Percentiles rank a stretch among this genome's conserved stretches.
phyloP scores from a whole-genome alignment of 768 basidiomycete genomes.

The Termitomyces sp. region DNA sequence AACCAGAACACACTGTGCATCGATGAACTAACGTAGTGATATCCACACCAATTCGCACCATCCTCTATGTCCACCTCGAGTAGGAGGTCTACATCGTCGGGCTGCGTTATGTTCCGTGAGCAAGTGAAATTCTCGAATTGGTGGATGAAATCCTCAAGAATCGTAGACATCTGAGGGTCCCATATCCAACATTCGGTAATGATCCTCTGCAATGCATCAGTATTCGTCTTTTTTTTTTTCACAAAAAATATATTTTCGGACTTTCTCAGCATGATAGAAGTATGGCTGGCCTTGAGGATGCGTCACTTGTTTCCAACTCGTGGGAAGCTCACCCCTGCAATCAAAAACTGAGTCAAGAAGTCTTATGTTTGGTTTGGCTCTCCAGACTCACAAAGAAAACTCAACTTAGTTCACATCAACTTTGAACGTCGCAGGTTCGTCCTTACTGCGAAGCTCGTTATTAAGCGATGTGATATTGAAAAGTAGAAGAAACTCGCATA shows the following conservation, averaged over 20 bases:
- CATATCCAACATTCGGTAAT: conserved; percentile 7
- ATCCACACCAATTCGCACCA: conserved; percentile 1
- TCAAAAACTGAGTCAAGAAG: not conserved
- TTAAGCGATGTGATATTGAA: no score
- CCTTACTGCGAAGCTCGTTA: not conserved
- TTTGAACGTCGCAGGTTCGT: not conserved
- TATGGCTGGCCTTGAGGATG: conserved; percentile 12
- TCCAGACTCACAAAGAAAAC: conserved; percentile 1
- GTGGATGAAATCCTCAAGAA: not conserved
- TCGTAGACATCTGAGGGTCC: not conserved
- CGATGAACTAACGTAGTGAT: not conserved
- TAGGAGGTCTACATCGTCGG: not conserved
- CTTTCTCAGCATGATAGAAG: conserved; percentile 6
- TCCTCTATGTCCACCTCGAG: not conserved
- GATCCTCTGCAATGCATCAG: not conserved
- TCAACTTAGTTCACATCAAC: not conserved
- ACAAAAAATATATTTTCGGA: not conserved
- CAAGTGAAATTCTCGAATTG: not conserved
- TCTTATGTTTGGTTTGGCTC: not conserved
- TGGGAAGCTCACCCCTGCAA: conserved; percentile 1
- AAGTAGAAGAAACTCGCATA: not conserved
- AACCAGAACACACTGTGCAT: conserved; percentile 3
- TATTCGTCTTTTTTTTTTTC: not conserved
- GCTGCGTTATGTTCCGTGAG: not conserved
- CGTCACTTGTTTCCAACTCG: conserved; percentile 8